Evolutionary conservation across 176 grass and related monocot genomes (phyloP).

Genomic region (Puccinellia tenuiflora): DNA sequence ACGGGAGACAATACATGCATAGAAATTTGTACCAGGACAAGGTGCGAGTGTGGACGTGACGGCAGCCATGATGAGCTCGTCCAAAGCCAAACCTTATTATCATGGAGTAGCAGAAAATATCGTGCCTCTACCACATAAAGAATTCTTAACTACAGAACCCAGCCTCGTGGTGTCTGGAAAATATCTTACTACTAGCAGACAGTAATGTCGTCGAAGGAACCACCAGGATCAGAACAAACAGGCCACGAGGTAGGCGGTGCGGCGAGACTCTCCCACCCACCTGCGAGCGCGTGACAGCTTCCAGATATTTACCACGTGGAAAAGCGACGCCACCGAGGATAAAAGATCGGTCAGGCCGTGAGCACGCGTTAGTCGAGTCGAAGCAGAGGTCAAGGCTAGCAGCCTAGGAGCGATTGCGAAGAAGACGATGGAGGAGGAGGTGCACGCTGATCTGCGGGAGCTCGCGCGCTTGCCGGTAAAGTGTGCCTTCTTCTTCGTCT

Average conservation of each 20-base stretch:
- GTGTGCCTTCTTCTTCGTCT: neutral
- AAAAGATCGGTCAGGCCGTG: neutral
- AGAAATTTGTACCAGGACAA: neutral
- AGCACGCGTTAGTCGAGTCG: neutral
- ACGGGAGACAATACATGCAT: neutral
- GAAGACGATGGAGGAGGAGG: constrained; percentile 34
- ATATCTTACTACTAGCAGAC: constrained; percentile 29
- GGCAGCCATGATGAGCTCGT: neutral
- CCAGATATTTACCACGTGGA: constrained; percentile 62
- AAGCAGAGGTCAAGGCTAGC: neutral
- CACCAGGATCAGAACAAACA: neutral
- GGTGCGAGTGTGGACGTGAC: neutral
- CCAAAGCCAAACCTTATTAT: neutral
- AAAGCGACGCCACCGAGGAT: constrained; percentile 73
- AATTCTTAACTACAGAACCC: too few species aligned
- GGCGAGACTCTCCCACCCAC: neutral
- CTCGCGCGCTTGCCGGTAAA: constrained; percentile 35
- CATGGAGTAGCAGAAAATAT: neutral
- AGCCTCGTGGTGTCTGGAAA: neutral
- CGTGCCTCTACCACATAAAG: neutral
- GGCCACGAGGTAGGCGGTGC: constrained; percentile 16
- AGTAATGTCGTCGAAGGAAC: neutral
- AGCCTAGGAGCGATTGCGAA: neutral
- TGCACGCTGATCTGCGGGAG: constrained; percentile 2
- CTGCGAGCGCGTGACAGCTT: neutral